These are phyloP conservation scores for Xylariaceae sp. DNA, from an alignment of 2,329 filamentous ascomycete species.

Conservation along the genomic window DNA sequence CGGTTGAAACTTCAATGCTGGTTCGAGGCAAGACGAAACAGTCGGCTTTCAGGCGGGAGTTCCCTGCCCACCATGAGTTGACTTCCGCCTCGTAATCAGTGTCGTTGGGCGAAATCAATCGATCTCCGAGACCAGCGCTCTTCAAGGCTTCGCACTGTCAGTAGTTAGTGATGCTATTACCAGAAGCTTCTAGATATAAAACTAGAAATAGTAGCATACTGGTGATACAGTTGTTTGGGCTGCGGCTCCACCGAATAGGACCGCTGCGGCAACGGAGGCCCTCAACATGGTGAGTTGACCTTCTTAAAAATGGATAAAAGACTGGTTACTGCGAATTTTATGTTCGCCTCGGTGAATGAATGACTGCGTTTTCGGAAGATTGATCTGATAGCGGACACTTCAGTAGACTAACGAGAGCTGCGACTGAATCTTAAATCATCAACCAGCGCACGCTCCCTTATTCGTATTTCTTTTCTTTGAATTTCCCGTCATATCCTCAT, in stretches of 20 bases:
- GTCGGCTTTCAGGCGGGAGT: constrained; percentile 32
- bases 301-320: too few relatives aligned
- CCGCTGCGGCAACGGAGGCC: background rate
- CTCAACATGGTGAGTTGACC: constrained; percentile 6
- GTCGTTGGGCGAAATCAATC: constrained; percentile 32
- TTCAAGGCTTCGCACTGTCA: constrained; percentile 33
- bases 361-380: too few relatives aligned
- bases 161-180: background rate
- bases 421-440: too few relatives aligned
- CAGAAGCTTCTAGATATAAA: background rate
- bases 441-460: too few relatives aligned
- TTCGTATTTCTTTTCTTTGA: too few relatives aligned
- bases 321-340: too few relatives aligned
- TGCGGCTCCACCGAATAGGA: constrained; percentile 1
- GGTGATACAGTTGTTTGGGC: constrained; percentile 5
- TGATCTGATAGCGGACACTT: too few relatives aligned
- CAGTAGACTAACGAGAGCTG: too few relatives aligned
- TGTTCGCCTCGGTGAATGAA: too few relatives aligned
- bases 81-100: constrained; percentile 32
- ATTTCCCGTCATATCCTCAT: too few relatives aligned
- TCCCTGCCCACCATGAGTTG: constrained; percentile 31
- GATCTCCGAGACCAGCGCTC: constrained; percentile 31
- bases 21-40: constrained; percentile 35
- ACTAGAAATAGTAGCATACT: background rate
- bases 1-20: constrained; percentile 30